These are phyloP conservation scores for Endotrypanum monterogeii DNA, from an alignment of 208 protist genomes.

Conservation along the genomic window DNA sequence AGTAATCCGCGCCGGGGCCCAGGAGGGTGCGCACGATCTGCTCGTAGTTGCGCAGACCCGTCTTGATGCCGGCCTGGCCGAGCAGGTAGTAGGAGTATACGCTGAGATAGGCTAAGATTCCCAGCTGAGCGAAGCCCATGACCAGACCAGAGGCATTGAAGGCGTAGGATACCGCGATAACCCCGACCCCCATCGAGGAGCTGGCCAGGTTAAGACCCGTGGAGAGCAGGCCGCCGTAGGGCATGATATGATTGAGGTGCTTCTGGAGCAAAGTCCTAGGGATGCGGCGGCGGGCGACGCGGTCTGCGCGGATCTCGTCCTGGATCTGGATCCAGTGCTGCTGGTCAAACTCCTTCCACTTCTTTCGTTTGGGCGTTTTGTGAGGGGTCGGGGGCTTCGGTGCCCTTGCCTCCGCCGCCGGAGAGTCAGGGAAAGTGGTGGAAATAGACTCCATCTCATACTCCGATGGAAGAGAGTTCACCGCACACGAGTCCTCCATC, in stretches of 20 bases:
- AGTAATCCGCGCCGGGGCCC: slow-evolving; percentile 53
- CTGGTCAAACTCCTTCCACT: slow-evolving; percentile 22
- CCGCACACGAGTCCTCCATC: too few species aligned
- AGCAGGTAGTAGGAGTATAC: slow-evolving; percentile 67
- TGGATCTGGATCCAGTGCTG: slow-evolving; percentile 8
- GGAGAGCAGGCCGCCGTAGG: slow-evolving; percentile 51
- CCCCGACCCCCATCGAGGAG: slow-evolving; percentile 56
- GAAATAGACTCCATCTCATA: neutral
- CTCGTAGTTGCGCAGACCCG: slow-evolving; percentile 48
- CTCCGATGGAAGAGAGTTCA: too few species aligned
- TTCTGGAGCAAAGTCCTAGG: slow-evolving; percentile 31
- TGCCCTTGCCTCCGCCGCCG: neutral
- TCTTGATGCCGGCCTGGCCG: slow-evolving; percentile 33
- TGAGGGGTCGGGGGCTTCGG: neutral
- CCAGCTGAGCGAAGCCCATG: slow-evolving; percentile 38
- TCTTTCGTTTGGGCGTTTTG: slow-evolving; percentile 14
- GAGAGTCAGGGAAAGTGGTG: too few species aligned
- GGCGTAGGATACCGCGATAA: slow-evolving; percentile 54
- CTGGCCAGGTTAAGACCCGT: slow-evolving; percentile 53
- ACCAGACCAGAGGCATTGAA: slow-evolving; percentile 51
- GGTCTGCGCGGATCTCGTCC: slow-evolving; percentile 19
- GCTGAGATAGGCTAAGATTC: slow-evolving; percentile 37
- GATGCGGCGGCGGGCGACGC: slow-evolving; percentile 31
- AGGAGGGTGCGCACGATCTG: slow-evolving; percentile 44
- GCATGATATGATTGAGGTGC: slow-evolving; percentile 48